Evolutionary conservation across 768 basidiomycete genomes (phyloP).

Genomic region (Lentinula sp.): DNA sequence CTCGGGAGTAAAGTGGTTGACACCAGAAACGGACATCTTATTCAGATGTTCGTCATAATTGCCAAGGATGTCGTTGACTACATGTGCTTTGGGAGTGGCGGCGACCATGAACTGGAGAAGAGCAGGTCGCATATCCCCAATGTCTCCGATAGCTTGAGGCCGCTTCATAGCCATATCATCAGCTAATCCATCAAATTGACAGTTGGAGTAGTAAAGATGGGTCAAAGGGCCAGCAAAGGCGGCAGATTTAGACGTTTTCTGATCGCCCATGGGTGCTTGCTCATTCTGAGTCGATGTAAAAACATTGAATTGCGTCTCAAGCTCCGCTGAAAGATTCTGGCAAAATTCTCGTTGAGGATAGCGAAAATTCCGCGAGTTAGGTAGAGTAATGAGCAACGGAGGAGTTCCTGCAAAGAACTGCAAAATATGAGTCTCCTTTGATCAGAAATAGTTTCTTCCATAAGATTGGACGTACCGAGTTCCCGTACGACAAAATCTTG

Average conservation of each 20-base stretch:
- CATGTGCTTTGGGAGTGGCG: slow-evolving; percentile 49
- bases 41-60: slow-evolving; percentile 46
- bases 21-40: slow-evolving; percentile 38
- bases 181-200: slow-evolving; percentile 40
- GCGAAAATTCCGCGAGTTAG: slow-evolving; percentile 24
- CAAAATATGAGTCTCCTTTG: not conserved
- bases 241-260: slow-evolving; percentile 10
- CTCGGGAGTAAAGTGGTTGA: slow-evolving; percentile 38
- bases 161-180: slow-evolving; percentile 23
- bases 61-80: slow-evolving; percentile 42
- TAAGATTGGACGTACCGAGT: slow-evolving; percentile 53
- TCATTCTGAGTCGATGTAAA: slow-evolving; percentile 20
- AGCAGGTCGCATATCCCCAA: slow-evolving; percentile 44
- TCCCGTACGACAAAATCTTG: slow-evolving; percentile 78
- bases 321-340: slow-evolving; percentile 30
- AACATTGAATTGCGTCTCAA: slow-evolving; percentile 23
- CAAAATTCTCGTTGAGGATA: slow-evolving; percentile 54
- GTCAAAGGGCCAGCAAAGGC: slow-evolving; percentile 26
- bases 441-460: no score
- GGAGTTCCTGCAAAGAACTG: slow-evolving; percentile 74
- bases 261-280: slow-evolving; percentile 29
- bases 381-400: slow-evolving; percentile 30
- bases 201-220: slow-evolving; percentile 52
- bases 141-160: slow-evolving; percentile 14
- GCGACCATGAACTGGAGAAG: slow-evolving; percentile 77